Percentiles rank a stretch among this genome's conserved stretches.
These are phyloP conservation scores for Stachybotrys elegans DNA, from an alignment of 2,329 filamentous ascomycete genomes.

Conservation along the genomic window DNA sequence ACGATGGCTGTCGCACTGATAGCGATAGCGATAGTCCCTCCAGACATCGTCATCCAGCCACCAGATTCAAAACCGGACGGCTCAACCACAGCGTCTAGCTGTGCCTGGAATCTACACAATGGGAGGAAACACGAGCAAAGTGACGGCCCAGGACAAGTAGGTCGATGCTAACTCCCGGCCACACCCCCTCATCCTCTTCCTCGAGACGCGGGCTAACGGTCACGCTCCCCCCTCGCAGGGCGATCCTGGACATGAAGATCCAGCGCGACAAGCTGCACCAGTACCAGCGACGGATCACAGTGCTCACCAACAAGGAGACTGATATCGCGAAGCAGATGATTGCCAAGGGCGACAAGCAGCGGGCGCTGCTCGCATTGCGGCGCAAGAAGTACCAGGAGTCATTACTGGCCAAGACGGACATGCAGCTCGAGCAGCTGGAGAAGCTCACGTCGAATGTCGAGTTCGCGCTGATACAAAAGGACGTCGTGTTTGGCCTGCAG, in stretches of 20 bases:
- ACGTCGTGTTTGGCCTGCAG: slow-evolving; percentile 86
- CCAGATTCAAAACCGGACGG: too few relatives aligned
- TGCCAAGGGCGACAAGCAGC: slow-evolving; percentile 69
- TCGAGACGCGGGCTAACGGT: too few relatives aligned
- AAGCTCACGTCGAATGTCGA: slow-evolving; percentile 84
- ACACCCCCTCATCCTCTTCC: slow-evolving; percentile 9
- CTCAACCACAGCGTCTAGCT: neutral
- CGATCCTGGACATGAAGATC: slow-evolving; percentile 94
- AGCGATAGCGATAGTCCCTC: too few relatives aligned
- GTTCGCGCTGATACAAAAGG: slow-evolving; percentile 95
- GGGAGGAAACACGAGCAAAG: slow-evolving; percentile 52
- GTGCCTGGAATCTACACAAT: slow-evolving; percentile 27
- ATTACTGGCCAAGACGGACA: slow-evolving; percentile 81
- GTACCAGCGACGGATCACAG: slow-evolving; percentile 85
- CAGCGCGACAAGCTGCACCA: slow-evolving; percentile 96
- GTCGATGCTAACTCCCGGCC: slow-evolving; percentile 18
- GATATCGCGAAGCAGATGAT: slow-evolving; percentile 81
- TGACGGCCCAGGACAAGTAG: slow-evolving; percentile 79
- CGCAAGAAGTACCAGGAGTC: slow-evolving; percentile 97
- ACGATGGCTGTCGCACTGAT: too few relatives aligned
- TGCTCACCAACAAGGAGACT: slow-evolving; percentile 82
- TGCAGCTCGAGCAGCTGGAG: slow-evolving; percentile 90
- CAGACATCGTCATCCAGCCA: too few relatives aligned
- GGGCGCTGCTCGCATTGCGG: slow-evolving; percentile 81
- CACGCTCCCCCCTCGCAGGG: slow-evolving; percentile 49